Evolutionary conservation across 768 basidiomycete genomes (phyloP).

Genomic region (Boletus eberwhitei): DNA sequence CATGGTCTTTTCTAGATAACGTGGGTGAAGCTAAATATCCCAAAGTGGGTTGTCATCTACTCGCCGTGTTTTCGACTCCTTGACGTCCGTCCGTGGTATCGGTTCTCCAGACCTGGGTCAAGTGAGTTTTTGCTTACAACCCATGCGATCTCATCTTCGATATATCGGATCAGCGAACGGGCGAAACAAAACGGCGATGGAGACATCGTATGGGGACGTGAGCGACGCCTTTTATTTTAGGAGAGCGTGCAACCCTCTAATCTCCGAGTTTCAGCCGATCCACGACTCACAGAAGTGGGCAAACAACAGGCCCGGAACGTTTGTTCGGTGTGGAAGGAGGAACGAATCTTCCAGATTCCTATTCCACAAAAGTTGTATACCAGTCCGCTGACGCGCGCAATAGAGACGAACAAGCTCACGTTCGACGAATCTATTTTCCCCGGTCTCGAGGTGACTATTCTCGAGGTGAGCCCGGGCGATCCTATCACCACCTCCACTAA

Average conservation of each 20-base stretch:
- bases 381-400: slow-evolving; percentile 52
- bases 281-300: slow-evolving; percentile 53
- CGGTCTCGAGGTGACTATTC: slow-evolving; percentile 35
- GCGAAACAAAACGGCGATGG: slow-evolving; percentile 57
- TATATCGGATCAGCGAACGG: slow-evolving; percentile 43
- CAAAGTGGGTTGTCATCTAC: slow-evolving; percentile 17
- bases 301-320: slow-evolving; percentile 43
- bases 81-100: not conserved
- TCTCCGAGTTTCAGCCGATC: slow-evolving; percentile 13
- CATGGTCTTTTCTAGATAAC: slow-evolving; percentile 45
- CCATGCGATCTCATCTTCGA: not conserved
- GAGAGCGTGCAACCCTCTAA: not conserved
- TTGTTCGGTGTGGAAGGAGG: not conserved
- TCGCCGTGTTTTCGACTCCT: not conserved
- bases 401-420: slow-evolving; percentile 48
- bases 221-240: slow-evolving; percentile 22
- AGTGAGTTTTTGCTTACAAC: slow-evolving; percentile 35
- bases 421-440: slow-evolving; percentile 39
- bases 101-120: slow-evolving; percentile 48
- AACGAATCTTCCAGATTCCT: not conserved
- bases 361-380: not conserved
- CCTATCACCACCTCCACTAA: not conserved
- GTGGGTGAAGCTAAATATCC: slow-evolving; percentile 62
- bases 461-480: slow-evolving; percentile 44
- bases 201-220: slow-evolving; percentile 66